Evolutionary conservation across 495 filamentous ascomycete genomes (phyloP), one percentile per base, ranked within the genome.

Genomic region (Talaromyces proteolyticus): DNA sequence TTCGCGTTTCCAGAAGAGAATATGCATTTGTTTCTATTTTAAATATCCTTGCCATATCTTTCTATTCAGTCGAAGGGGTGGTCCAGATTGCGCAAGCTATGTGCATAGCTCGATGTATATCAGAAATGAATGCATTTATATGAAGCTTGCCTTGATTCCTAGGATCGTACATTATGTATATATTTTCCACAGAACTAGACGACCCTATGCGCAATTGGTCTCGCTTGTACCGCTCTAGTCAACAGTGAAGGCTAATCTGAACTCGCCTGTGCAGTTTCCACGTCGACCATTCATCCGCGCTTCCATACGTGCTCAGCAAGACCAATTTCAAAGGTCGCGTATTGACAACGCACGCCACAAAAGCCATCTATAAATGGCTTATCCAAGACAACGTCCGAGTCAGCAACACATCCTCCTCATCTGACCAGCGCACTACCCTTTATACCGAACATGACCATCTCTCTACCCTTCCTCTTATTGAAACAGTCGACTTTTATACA

Each of bases 291-390:
- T 95, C 93, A 4, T 91, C 92, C 18, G 93, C 92, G 16, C 77
- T 98, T 21, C 93, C 93, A 26, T 98, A 96, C 66, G 93, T 98
- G 49, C 80, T 98, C 62, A 86, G 92, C 51, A 97, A 98, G 69
- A 96, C 93, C 42, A 95, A 94, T 61, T 98, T 98, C 77, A 85
- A 87, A 54, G 93, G 93, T 47, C 82, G 91, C 22, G 91, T 96
- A 50, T 96, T 96, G 72, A 98, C 96, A 92, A 98, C 93, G 21
- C 93, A 97, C 71, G 88, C 93, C 4, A 98, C 93, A 20, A 96
- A 96, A 68, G 93, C 93, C 52, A 98, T 98, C 67, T 98, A 98
- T 77, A 97, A 96, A 74, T 96, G 92, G 91, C 77, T 98, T 26
- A 95, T 97, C 46, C 90, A 95, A 64, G 93, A 98, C 69, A 91